These are phyloP conservation scores for Sugiyamaella mastotermitis DNA, from an alignment of 805 yeast genomes.

Conservation along the genomic window DNA sequence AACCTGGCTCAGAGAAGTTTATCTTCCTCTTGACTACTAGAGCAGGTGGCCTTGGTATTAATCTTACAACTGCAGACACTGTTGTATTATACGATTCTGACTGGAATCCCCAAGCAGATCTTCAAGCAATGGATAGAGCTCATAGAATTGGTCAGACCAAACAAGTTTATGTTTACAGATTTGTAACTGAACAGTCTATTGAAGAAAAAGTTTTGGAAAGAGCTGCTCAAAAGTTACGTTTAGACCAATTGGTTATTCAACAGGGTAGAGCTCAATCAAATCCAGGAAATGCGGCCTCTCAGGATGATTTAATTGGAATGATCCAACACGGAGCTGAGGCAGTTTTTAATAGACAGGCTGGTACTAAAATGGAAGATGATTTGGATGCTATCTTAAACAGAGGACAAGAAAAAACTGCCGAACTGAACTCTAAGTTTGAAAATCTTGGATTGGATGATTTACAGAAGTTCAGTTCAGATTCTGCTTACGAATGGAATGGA, in stretches of 20 bases:
- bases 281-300: constrained; percentile 36
- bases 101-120: constrained; percentile 98
- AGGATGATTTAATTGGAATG: constrained; percentile 79
- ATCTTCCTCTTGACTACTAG: constrained; percentile 84
- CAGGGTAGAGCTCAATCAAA: constrained; percentile 64
- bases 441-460: constrained; percentile 87
- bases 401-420: constrained; percentile 78
- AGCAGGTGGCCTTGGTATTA: constrained; percentile 96
- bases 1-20: constrained; percentile 75
- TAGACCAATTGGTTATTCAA: constrained; percentile 93
- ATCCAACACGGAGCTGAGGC: constrained; percentile 94
- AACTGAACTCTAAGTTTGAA: constrained; percentile 74
- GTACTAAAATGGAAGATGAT: constrained; percentile 48
- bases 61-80: constrained; percentile 84
- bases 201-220: constrained; percentile 95
- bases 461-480: constrained; percentile 74
- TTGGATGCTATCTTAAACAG: constrained; percentile 74
- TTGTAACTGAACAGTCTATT: constrained; percentile 92
- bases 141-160: constrained; percentile 96
- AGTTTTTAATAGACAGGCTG: constrained; percentile 56
- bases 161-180: constrained; percentile 87
- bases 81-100: constrained; percentile 88
- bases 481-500: constrained; percentile 97
- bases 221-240: constrained; percentile 87
- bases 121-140: constrained; percentile 98